Base-by-base conservation (phyloP, 768 basidiomycete species). In the Tulasnella sp. region DNA sequence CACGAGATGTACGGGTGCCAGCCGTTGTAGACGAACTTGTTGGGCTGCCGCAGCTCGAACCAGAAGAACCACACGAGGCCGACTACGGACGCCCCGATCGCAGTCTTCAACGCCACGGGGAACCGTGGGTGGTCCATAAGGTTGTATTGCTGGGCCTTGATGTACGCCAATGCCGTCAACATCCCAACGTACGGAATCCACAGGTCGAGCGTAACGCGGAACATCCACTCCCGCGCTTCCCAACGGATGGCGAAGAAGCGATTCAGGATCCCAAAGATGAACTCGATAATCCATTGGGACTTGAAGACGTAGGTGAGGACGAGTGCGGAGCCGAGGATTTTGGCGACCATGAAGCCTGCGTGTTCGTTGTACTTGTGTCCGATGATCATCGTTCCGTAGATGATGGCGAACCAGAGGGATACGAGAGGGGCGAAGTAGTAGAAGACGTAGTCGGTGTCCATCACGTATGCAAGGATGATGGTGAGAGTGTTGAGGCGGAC, bases 351-450 rank as follows among this genome's bases (percentile, higher is more conserved):
- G 85, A 96, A 90, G 7, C 84, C 74, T 1, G 88, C 87, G 40
- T 87, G 89, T 75, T 90, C 90, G 87, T 98, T 98, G 87, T 89
- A 89, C 80, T 87, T 88, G 40, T 90, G 87, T 13, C 92, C 94
- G 71, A 90, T 82, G 76, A 86, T 86, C 88, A 98, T 90, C 57
- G 95, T 96, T 72, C 84, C 85, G 85, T 94, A 96, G 83, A 96
- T 89, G 86, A 96, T 88, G 78, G 94, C 84, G 85, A 92, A 97
- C 93, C 93, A 96, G 89, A 92, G 89, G 32, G 94, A 93, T 39
- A 96, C 94, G 81, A 97, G 87, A 10, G 95, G 95, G 13, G 94
- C 88, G 82, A 95, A 96, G 85, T 96, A 97, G 84, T 96, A 96
- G 71, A 90, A 93, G 80, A 95, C 89, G 84, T 96, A 98, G 83